A percentile compares a stretch with the other conserved stretches of the same genome.
phyloP scores from a whole-genome alignment of 192 early-diverging fungal species.

The Coemansia sp. region DNA sequence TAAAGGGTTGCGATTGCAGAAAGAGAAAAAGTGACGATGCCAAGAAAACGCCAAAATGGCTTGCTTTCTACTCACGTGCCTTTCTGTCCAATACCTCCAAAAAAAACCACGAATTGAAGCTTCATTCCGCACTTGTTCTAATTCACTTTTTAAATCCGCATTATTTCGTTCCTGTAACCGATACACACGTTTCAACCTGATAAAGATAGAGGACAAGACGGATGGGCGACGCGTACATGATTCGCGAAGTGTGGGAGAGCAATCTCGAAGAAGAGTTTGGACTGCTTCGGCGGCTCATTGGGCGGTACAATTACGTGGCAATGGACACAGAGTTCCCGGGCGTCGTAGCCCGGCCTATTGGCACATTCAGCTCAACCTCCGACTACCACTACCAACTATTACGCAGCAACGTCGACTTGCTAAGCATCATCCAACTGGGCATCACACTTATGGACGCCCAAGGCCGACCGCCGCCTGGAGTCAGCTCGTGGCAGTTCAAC shows the following conservation, averaged over 20 bases:
- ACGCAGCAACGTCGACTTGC: constrained; percentile 95
- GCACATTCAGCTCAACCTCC: constrained; percentile 88
- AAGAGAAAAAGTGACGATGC: not conserved
- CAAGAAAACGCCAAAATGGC: not conserved
- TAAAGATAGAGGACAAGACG: not conserved
- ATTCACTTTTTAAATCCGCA: not conserved
- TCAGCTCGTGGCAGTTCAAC: constrained; percentile 96
- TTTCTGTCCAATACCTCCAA: too few species aligned
- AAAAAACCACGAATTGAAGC: not conserved
- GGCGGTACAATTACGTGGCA: constrained; percentile 89
- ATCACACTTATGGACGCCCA: constrained; percentile 86
- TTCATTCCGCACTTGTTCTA: not conserved
- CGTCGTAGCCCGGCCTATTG: constrained; percentile 97
- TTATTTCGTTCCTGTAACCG: not conserved
- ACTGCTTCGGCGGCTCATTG: constrained; percentile 80
- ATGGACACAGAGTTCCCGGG: constrained; percentile 99
- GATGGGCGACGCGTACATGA: constrained; percentile 42
- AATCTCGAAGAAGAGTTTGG: constrained; percentile 95
- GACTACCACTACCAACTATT: constrained; percentile 99
- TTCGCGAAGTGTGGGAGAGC: constrained; percentile 87
- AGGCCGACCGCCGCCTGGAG: constrained; percentile 80
- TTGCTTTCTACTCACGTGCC: not conserved
- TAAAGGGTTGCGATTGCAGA: not conserved
- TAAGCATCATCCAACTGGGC: constrained; percentile 98
- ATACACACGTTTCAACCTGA: not conserved